Percentiles rank a stretch among this genome's conserved stretches.
phyloP scores from a whole-genome alignment of 1,284 basidiomycete species.

The Leccinum pseudoinsigne region DNA sequence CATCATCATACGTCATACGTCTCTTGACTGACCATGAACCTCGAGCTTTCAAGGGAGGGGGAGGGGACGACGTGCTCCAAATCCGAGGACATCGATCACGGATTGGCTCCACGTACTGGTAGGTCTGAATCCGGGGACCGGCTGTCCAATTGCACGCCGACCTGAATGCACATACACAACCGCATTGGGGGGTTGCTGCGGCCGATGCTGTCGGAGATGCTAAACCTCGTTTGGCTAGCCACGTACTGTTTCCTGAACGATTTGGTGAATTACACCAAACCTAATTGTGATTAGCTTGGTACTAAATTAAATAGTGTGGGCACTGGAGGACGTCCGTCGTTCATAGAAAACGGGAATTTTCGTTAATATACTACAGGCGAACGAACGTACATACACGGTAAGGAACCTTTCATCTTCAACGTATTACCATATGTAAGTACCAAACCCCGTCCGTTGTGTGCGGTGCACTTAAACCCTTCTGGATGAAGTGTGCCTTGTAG shows the following conservation, averaged over 20 bases:
- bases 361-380: not conserved
- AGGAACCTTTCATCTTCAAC: conserved; percentile 10
- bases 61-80: not conserved
- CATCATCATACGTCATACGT: conserved; percentile 9
- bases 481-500: conserved; percentile 14
- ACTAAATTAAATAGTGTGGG: not conserved
- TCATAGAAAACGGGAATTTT: conserved; percentile 5
- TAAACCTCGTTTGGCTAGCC: conserved; percentile 13
- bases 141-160: conserved; percentile 2
- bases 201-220: conserved; percentile 23
- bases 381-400: conserved; percentile 6
- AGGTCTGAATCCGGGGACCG: not conserved
- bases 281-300: not conserved
- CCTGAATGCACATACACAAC: conserved; percentile 2
- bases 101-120: not conserved
- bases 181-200: conserved; percentile 13
- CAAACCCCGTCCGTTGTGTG: conserved; percentile 16
- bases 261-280: not conserved
- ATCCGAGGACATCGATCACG: not conserved
- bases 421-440: conserved; percentile 4
- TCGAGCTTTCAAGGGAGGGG: not conserved
- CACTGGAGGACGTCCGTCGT: not conserved
- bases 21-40: not conserved
- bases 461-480: conserved; percentile 20
- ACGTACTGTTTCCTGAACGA: not conserved